phyloP scores from a whole-genome alignment of 2,329 filamentous ascomycete species.

The Alternaria sp. region DNA sequence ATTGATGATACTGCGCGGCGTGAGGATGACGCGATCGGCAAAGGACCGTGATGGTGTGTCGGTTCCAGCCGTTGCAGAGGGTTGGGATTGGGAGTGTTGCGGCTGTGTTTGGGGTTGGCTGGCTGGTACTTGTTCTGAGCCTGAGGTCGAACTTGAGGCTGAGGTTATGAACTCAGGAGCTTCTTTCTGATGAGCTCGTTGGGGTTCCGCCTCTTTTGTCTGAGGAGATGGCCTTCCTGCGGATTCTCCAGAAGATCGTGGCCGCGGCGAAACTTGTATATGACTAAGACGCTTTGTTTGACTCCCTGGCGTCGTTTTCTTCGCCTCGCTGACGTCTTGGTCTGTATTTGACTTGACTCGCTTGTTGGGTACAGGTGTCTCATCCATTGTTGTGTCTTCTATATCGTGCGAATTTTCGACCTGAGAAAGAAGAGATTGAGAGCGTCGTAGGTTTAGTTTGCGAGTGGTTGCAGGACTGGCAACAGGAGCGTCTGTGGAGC shows the following conservation, averaged over 20 bases:
- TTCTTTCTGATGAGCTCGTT: neutral
- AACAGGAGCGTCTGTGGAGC: constrained; percentile 6
- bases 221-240: neutral
- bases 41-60: constrained; percentile 43
- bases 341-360: constrained; percentile 29
- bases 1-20: constrained; percentile 61
- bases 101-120: neutral
- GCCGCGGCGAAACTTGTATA: constrained; percentile 35
- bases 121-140: neutral
- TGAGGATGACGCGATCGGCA: constrained; percentile 47
- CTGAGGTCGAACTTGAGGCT: too few species aligned
- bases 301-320: constrained; percentile 13
- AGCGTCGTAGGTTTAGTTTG: constrained; percentile 35
- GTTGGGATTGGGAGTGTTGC: neutral
- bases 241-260: neutral
- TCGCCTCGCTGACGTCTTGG: constrained; percentile 44
- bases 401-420: constrained; percentile 36
- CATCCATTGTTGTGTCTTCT: constrained; percentile 32
- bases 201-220: neutral
- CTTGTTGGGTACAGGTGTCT: constrained; percentile 40
- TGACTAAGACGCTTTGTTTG: constrained; percentile 38
- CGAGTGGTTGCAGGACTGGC: constrained; percentile 29
- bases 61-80: neutral
- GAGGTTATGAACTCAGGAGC: too few species aligned
- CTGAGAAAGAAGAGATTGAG: constrained; percentile 41